A percentile compares a stretch with the other conserved stretches of the same genome.
Conservation (phyloP, 2,329 filamentous ascomycete species). For the Ambrosiella cleistominuta region DNA sequence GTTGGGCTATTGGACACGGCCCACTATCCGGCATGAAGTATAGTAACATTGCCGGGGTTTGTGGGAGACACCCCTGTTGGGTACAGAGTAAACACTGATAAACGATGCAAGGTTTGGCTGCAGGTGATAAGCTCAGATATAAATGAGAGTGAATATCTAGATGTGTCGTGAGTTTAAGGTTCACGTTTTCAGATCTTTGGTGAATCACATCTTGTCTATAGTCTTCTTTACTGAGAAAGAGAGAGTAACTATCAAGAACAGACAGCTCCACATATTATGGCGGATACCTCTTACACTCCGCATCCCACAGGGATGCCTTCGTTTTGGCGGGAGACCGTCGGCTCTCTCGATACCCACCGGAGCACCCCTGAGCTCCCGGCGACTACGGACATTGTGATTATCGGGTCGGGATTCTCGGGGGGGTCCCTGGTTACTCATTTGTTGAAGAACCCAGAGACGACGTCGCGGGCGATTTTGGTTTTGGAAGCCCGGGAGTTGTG, state of each 20-base stretch:
- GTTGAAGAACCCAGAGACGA: conserved; percentile 13
- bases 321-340: conserved; percentile 27
- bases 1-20: background rate
- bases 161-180: no score
- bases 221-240: no score
- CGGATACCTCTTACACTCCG: conserved; percentile 13
- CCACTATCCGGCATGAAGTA: background rate
- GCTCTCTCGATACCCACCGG: conserved; percentile 24
- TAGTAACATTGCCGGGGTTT: background rate
- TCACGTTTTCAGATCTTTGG: no score
- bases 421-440: conserved; percentile 27
- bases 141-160: no score
- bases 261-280: no score
- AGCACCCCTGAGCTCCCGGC: conserved; percentile 22
- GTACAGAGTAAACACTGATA: background rate
- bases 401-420: conserved; percentile 31
- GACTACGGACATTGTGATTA: conserved; percentile 27
- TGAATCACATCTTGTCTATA: no score
- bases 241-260: no score
- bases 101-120: background rate
- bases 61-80: background rate
- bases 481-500: conserved; percentile 22
- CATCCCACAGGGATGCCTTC: conserved; percentile 18
- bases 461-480: conserved; percentile 17
- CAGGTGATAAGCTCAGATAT: no score